phyloP scores from a whole-genome alignment of 306 rosid genomes.

The Rubus parviflorus region DNA sequence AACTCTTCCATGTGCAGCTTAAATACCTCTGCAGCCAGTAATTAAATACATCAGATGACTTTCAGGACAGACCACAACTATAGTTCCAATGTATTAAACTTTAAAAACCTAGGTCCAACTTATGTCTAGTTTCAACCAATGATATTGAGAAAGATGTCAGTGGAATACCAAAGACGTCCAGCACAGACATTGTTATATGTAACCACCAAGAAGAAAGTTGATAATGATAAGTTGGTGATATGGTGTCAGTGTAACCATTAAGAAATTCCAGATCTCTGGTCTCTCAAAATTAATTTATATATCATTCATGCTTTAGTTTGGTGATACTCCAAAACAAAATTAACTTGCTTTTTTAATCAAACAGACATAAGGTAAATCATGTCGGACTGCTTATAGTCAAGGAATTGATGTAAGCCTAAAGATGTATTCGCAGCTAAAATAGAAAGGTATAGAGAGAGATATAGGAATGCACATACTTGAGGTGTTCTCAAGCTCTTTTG shows the following conservation, averaged over 20 bases:
- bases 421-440: background rate
- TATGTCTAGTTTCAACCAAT: background rate
- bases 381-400: background rate
- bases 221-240: background rate
- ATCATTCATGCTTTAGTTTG: background rate
- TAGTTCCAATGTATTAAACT: background rate
- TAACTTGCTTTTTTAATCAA: background rate
- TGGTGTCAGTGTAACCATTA: background rate
- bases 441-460: background rate
- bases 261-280: background rate
- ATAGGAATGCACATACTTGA: slow-evolving; percentile 56
- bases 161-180: background rate
- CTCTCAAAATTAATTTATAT: background rate
- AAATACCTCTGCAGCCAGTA: slow-evolving; percentile 68
- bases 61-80: background rate
- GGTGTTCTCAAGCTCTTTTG: slow-evolving; percentile 92
- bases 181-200: background rate
- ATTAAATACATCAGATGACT: background rate
- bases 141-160: background rate
- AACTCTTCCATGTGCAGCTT: slow-evolving; percentile 94
- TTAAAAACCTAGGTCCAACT: background rate
- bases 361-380: background rate
- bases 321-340: background rate
- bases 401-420: background rate
- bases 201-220: background rate